phyloP scores from a whole-genome alignment of 768 basidiomycete genomes.

The Suillus subalutaceus region DNA sequence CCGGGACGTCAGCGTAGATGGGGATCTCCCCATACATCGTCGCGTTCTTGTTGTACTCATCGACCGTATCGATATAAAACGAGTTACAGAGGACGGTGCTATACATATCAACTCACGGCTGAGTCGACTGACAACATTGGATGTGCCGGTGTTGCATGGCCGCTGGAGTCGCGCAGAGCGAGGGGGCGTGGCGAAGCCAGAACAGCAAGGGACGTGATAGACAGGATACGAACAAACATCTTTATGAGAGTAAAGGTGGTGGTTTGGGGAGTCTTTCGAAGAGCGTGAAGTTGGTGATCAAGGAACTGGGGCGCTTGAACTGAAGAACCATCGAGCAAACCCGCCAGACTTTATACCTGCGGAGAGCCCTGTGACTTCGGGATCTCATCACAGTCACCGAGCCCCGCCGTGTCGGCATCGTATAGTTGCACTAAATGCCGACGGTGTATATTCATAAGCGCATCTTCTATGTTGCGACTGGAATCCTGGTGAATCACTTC shows the following conservation, averaged over 20 bases:
- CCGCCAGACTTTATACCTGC: constrained; percentile 2
- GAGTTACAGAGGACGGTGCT: background rate
- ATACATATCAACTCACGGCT: constrained; percentile 17
- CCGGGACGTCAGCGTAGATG: constrained; percentile 20
- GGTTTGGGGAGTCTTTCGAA: background rate
- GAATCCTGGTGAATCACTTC: background rate
- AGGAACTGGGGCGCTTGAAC: constrained; percentile 3
- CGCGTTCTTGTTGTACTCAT: constrained; percentile 9
- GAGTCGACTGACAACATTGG: constrained; percentile 23
- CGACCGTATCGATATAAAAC: constrained; percentile 11
- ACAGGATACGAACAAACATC: constrained; percentile 28
- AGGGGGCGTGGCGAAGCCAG: constrained; percentile 22
- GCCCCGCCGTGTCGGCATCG: constrained; percentile 1
- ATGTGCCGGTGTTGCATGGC: constrained; percentile 25
- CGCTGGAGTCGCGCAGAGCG: constrained; percentile 10
- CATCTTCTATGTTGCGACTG: background rate
- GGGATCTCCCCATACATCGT: constrained; percentile 10
- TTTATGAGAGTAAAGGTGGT: background rate
- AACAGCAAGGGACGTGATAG: constrained; percentile 20
- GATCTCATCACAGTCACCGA: background rate
- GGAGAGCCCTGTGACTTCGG: background rate
- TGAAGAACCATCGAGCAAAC: background rate
- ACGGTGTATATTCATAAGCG: background rate
- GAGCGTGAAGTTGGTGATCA: constrained; percentile 3
- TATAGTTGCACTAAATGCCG: background rate